phyloP scores from a whole-genome alignment of 2,329 filamentous ascomycete genomes.

The Fusarium sp. region DNA sequence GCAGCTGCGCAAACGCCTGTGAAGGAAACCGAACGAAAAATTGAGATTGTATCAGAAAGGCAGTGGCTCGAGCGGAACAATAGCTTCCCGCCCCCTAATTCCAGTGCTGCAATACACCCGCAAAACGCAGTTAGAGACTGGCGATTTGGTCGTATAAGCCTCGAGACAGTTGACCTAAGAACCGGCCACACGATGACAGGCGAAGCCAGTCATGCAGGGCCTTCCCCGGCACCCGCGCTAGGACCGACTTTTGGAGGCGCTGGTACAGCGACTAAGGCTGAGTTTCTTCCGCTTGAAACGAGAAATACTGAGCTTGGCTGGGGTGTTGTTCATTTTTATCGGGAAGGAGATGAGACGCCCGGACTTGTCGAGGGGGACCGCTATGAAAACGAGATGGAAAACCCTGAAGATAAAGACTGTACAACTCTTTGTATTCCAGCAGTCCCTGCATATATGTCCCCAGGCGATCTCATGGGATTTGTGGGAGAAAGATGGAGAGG shows the following conservation, averaged over 20 bases:
- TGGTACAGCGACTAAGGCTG: conserved; percentile 84
- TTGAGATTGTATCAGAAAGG: conserved; percentile 54
- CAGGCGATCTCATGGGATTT: conserved; percentile 90
- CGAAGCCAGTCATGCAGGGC: conserved; percentile 55
- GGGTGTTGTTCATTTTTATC: conserved; percentile 94
- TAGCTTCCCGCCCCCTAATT: conserved; percentile 57
- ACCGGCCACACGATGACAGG: conserved; percentile 49
- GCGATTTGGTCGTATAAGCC: conserved; percentile 81
- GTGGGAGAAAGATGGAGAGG: conserved; percentile 88
- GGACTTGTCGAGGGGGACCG: conserved; percentile 56
- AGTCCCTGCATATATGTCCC: conserved; percentile 92
- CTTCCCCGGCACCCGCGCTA: conserved; percentile 63
- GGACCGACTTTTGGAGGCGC: conserved; percentile 67
- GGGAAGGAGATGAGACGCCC: conserved; percentile 80
- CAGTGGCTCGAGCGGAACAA: conserved; percentile 55
- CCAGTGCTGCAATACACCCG: conserved; percentile 58
- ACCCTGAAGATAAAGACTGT: conserved; percentile 68
- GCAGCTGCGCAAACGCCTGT: conserved; percentile 50
- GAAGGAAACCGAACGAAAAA: conserved; percentile 48
- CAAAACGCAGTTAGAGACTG: conserved; percentile 72
- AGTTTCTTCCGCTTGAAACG: conserved; percentile 76
- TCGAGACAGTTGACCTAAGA: conserved; percentile 82
- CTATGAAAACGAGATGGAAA: conserved; percentile 45
- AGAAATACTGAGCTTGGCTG: conserved; percentile 84
- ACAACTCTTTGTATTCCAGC: conserved; percentile 93